A percentile compares a stretch with the other conserved stretches of the same genome.
These are phyloP conservation scores for Penicillium frequentans DNA, from an alignment of 2,329 filamentous ascomycete genomes.

Conservation along the genomic window DNA sequence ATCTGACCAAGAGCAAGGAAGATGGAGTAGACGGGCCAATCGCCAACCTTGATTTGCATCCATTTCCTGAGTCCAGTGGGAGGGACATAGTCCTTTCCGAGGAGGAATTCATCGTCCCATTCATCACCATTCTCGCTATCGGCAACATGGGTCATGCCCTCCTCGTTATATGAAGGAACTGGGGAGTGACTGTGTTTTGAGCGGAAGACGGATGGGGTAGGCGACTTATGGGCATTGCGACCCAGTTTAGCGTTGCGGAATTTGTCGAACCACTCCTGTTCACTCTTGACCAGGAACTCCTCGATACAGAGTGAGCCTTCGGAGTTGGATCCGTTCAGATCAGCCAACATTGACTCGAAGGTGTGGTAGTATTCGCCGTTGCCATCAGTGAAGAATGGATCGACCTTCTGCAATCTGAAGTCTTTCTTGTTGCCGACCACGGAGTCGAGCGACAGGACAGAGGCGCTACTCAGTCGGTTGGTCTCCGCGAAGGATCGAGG, in stretches of 20 bases:
- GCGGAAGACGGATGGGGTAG: slow-evolving; percentile 35
- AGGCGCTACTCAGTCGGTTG: slow-evolving; percentile 43
- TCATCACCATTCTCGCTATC: slow-evolving; percentile 38
- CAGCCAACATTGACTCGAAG: slow-evolving; percentile 58
- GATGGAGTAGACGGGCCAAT: slow-evolving; percentile 66
- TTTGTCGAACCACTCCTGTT: slow-evolving; percentile 65
- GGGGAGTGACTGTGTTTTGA: slow-evolving; percentile 36
- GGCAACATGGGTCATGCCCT: slow-evolving; percentile 28
- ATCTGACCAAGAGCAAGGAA: slow-evolving; percentile 63
- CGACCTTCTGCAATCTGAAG: slow-evolving; percentile 64
- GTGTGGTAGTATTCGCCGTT: slow-evolving; percentile 61
- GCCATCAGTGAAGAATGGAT: slow-evolving; percentile 66
- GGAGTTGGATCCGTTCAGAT: slow-evolving; percentile 58
- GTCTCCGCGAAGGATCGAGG: slow-evolving; percentile 28
- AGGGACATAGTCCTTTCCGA: slow-evolving; percentile 58
- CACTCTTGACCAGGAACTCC: slow-evolving; percentile 63
- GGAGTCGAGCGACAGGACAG: slow-evolving; percentile 55
- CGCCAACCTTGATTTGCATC: slow-evolving; percentile 57
- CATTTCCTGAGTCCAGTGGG: slow-evolving; percentile 58
- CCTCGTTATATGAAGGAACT: slow-evolving; percentile 42
- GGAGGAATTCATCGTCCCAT: slow-evolving; percentile 54
- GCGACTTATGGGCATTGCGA: slow-evolving; percentile 46
- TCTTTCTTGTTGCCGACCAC: slow-evolving; percentile 62
- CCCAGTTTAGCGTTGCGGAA: slow-evolving; percentile 61
- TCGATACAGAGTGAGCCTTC: slow-evolving; percentile 63